phyloP scores from a whole-genome alignment of 371 early-diverging fungal genomes.

The Lichtheimia corymbifera region DNA sequence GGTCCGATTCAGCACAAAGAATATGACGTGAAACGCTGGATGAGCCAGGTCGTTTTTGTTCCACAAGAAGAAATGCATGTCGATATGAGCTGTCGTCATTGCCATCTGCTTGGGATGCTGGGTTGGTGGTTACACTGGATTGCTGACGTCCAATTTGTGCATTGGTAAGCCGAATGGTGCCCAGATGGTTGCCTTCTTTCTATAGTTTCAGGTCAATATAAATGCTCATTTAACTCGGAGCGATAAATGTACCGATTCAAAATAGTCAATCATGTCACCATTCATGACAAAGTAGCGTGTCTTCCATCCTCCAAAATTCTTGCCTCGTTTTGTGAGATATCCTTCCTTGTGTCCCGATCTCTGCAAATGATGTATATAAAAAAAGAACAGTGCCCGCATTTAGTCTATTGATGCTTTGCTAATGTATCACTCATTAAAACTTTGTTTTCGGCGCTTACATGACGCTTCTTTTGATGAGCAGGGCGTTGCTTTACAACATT shows the following conservation, averaged over 20 bases:
- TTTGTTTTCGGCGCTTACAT: conserved; percentile 12
- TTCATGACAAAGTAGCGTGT: conserved; percentile 73
- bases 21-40: conserved; percentile 72
- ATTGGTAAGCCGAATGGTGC: conserved; percentile 51
- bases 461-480: no score
- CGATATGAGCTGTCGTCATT: conserved; percentile 66
- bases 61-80: conserved; percentile 80
- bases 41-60: conserved; percentile 65
- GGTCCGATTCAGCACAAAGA: conserved; percentile 86
- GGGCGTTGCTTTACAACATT: conserved; percentile 53
- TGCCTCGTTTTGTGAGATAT: conserved; percentile 83
- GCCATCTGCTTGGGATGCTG: conserved; percentile 39
- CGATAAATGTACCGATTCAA: conserved; percentile 57
- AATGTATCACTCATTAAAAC: conserved; percentile 10
- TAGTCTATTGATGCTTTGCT: conserved; percentile 1
- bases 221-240: neutral
- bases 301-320: conserved; percentile 89
- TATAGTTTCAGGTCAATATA: conserved; percentile 15
- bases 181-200: conserved; percentile 64
- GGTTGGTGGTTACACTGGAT: conserved; percentile 22
- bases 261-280: conserved; percentile 67
- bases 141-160: conserved; percentile 53
- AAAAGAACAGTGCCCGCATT: neutral
- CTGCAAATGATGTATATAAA: neutral
- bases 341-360: conserved; percentile 58